Conservation (phyloP, 331 rosid species). For the Rosa hybrid region DNA sequence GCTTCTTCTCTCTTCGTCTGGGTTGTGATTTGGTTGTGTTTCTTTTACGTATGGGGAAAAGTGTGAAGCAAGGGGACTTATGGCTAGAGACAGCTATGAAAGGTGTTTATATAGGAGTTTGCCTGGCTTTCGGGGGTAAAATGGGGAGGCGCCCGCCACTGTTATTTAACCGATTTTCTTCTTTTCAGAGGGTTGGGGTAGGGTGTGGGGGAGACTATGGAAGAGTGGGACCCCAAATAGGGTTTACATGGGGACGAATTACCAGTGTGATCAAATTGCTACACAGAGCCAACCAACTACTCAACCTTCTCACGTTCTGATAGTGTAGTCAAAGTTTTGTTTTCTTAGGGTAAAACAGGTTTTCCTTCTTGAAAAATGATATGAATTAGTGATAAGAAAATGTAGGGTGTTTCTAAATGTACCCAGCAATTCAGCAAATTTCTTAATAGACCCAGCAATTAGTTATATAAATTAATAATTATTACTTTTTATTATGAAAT, state of each 20-base stretch:
- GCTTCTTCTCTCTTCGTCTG: not conserved
- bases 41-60: not conserved
- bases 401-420: no score
- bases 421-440: no score
- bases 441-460: no score
- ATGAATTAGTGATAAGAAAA: not conserved
- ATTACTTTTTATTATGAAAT: no score
- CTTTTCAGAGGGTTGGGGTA: not conserved
- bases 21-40: not conserved
- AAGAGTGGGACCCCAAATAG: not conserved
- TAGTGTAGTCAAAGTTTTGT: not conserved
- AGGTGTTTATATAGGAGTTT: constrained; percentile 12
- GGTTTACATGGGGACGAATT: not conserved
- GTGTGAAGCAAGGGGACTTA: not conserved
- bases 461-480: no score
- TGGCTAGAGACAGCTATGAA: not conserved
- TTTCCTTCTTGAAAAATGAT: not conserved
- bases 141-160: constrained; percentile 8
- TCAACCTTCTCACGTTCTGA: not conserved
- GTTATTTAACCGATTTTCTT: constrained; percentile 1
- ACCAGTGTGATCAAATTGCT: not conserved
- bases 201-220: not conserved
- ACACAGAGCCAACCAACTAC: not conserved
- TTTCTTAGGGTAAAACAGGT: not conserved
- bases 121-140: not conserved